Base-by-base conservation (phyloP, 1,284 basidiomycete genomes). In the Psilocybe mexicana region DNA sequence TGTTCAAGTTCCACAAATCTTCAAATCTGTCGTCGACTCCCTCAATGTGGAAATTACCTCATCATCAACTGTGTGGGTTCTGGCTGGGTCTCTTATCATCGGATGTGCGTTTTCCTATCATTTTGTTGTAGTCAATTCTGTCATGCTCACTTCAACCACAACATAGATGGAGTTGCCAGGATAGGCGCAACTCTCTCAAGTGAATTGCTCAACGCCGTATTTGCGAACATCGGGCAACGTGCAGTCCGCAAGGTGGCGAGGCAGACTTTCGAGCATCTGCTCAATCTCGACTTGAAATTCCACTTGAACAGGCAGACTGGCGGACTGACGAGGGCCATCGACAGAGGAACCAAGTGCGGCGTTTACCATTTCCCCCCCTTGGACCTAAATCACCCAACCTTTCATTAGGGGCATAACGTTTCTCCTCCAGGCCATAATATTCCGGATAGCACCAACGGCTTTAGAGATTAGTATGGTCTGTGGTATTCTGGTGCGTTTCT, bases 381-480 rank as follows among this genome's bases (percentile, higher is more conserved):
- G 5, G 35, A 10, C 26, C 6, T 51, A 36, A 12, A n/a, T 28
- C 47, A 24, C 11, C 40, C 53, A 38, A 28, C 48, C 43, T 38
- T 58, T 43, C 8, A 50, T 25, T 65, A 96, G 95, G 75, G 97
- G 96, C 43, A 98, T 99, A 65, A 94, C 94, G 0, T 99, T 99
- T 75, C 84, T 99, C 30, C 78, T 99, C 12, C 93, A 94, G 61
- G 93, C 95, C 3, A 89, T 98, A 54, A 83, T 99, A 6, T 99
- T 98, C 71, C 92, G 98, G 48, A 94, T 99, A 54, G 89, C 93
- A 0, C 96, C 96, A 0, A 99, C 97, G 0, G 96, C 96, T 0
- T 76, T 99, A 47, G 96, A 99, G 72, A 98, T 99, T 65, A 86
- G 89, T 4, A 88, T 99, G 80, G 96, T 99, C 43, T 99, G 96